Base-by-base conservation (phyloP, 192 early-diverging fungal species). In the Mortierella antarctica region DNA sequence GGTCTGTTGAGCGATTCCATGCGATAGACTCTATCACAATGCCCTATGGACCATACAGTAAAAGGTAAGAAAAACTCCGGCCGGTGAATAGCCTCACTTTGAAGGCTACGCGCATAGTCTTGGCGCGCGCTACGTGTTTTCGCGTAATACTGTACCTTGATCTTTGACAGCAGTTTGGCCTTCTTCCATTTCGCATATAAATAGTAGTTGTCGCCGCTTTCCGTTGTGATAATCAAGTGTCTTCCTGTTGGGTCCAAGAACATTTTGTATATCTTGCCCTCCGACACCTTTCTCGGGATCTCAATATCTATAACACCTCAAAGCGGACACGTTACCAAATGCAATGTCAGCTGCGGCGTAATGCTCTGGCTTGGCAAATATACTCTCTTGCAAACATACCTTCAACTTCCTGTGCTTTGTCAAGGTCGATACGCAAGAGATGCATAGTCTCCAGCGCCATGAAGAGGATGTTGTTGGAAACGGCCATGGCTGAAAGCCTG, bases 191-290 rank as follows among this genome's bases (percentile, higher is more conserved):
- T 89, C 56, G 91, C 86, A 83, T 91, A 93, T 56, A 95, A 83
- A 80, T 99, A 99, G 72, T 94, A 98, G 72, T 92, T 97, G 69
- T 97, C 95, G 60, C 96, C 96, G 15, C 91, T 86, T 39, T 95
- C 90, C 4, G 96, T 97, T 5, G 94, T 92, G 60, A 97, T 89
- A 60, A 99, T 87, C 73, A 98, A 71, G 69, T 98, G 97, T 54
- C 93, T 89, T 21, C 94, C 96, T 7, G 92, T 93, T 9, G 96
- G 96, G 73, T 97, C 95, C 68, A 96, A 85, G 74, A 96, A 98
- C 45, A 92, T 84, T 54, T 85, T 90, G 62, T 91, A 84, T n/a
- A 95, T 89, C 48, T 76, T 76, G 42, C 91, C 91, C 57, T 87
- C 87, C 18, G 82, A 83, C 20, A 85, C 67, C 60, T 89, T 89